phyloP scores from a whole-genome alignment of 1,284 basidiomycete species.

The Cutaneotrichosporon spelunceum region DNA sequence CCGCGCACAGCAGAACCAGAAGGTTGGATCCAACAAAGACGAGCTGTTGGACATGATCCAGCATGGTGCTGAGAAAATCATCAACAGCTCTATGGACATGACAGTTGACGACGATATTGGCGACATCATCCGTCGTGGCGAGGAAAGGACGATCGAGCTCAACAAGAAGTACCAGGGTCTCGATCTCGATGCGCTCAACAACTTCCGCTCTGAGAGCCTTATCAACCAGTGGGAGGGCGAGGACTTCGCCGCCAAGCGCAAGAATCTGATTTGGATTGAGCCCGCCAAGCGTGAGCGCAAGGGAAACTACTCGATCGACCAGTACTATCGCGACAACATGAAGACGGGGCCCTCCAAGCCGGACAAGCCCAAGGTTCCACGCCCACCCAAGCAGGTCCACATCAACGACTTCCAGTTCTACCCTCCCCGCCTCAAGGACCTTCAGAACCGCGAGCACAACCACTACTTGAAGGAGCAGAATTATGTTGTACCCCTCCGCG shows the following conservation, averaged over 20 bases:
- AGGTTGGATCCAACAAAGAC: conserved; percentile 82
- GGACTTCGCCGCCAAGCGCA: conserved; percentile 69
- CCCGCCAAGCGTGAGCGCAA: conserved; percentile 95
- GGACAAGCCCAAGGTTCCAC: conserved; percentile 80
- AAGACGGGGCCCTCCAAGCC: conserved; percentile 62
- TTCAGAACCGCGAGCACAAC: conserved; percentile 85
- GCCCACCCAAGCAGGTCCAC: conserved; percentile 81
- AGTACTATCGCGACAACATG: conserved; percentile 90
- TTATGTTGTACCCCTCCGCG: conserved; percentile 68
- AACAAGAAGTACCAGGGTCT: conserved; percentile 90
- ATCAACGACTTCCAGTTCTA: conserved; percentile 99
- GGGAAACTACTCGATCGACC: conserved; percentile 90
- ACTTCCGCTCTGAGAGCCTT: conserved; percentile 86
- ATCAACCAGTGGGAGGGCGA: conserved; percentile 96
- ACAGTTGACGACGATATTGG: conserved; percentile 91
- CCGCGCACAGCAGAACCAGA: conserved; percentile 57
- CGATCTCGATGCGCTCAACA: conserved; percentile 91
- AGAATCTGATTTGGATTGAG: conserved; percentile 72
- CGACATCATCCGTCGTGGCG: conserved; percentile 85
- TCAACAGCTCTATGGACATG: conserved; percentile 66
- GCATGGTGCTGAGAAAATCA: conserved; percentile 95
- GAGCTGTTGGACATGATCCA: conserved; percentile 98
- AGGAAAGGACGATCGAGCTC: conserved; percentile 82
- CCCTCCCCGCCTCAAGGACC: conserved; percentile 71
- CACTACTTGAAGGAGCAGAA: conserved; percentile 68